Evolutionary conservation across 805 yeast species (phyloP).

Genomic region (Candida taoyuanica): DNA sequence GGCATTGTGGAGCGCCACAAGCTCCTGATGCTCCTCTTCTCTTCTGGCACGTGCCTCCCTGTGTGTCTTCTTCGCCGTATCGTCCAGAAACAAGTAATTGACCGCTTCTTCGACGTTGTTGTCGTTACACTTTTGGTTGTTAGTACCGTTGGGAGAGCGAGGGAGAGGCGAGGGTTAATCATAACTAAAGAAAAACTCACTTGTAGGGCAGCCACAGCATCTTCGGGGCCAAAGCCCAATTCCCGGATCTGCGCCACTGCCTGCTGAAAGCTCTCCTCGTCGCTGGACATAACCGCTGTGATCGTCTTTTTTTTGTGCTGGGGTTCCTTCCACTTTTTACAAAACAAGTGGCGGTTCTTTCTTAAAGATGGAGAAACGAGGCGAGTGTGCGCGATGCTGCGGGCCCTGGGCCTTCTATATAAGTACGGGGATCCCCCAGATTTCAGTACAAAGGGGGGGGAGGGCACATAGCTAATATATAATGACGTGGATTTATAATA

Average conservation of each 20-base stretch:
- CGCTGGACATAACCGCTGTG: conserved; percentile 1
- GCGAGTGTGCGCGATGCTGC: too few relatives aligned
- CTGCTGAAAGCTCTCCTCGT: neutral
- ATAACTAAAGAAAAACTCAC: conserved; percentile 4
- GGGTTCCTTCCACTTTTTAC: too few relatives aligned
- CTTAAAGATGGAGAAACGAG: neutral
- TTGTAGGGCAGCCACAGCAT: conserved; percentile 7
- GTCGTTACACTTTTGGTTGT: conserved; percentile 1
- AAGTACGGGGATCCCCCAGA: too few relatives aligned
- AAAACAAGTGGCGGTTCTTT: neutral
- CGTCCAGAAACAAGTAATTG: conserved; percentile 31
- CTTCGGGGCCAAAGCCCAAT: conserved; percentile 2
- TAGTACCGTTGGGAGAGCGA: too few relatives aligned
- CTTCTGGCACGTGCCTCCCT: neutral
- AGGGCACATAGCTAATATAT: too few relatives aligned
- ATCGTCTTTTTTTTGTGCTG: neutral
- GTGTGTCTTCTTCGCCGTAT: conserved; percentile 12
- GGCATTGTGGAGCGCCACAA: neutral
- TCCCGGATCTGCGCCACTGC: conserved; percentile 3
- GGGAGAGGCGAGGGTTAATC: neutral
- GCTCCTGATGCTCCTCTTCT: neutral
- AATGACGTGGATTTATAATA: too few relatives aligned
- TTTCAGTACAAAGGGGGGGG: too few relatives aligned
- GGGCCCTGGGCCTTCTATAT: too few relatives aligned
- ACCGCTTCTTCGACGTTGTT: conserved; percentile 33